Conservation (phyloP, 208 protist species). For the Porcisia hertigi region DNA sequence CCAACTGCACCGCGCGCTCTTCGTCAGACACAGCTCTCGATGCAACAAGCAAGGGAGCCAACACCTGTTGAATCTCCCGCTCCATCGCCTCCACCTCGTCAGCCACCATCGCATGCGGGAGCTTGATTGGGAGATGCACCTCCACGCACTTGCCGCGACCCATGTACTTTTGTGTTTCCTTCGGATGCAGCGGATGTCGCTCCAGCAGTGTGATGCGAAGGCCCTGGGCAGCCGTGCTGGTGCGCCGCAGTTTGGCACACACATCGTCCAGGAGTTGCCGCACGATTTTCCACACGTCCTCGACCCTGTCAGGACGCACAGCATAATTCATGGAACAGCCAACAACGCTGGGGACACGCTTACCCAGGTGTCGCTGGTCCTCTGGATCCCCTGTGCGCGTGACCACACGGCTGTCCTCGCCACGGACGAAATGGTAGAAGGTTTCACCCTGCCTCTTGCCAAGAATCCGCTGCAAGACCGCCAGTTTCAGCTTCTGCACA, state of each 20-base stretch:
- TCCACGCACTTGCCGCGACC: slow-evolving; percentile 83
- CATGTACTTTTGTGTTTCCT: slow-evolving; percentile 85
- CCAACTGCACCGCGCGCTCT: slow-evolving; percentile 49
- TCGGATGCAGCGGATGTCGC: slow-evolving; percentile 77
- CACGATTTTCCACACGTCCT: slow-evolving; percentile 73
- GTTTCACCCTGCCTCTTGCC: slow-evolving; percentile 70
- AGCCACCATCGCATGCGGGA: slow-evolving; percentile 46
- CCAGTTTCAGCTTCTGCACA: slow-evolving; percentile 62
- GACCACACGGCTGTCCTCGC: slow-evolving; percentile 73
- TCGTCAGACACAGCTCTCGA: slow-evolving; percentile 48
- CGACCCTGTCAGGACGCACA: slow-evolving; percentile 54
- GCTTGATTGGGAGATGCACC: slow-evolving; percentile 64
- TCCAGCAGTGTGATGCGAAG: slow-evolving; percentile 80
- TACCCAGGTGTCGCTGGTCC: slow-evolving; percentile 60
- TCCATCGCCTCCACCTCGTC: slow-evolving; percentile 52
- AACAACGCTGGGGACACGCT: slow-evolving; percentile 54
- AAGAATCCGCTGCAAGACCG: slow-evolving; percentile 53
- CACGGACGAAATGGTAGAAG: slow-evolving; percentile 73
- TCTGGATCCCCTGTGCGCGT: slow-evolving; percentile 76
- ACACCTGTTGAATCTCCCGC: slow-evolving; percentile 25
- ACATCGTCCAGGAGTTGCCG: slow-evolving; percentile 72
- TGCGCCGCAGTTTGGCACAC: slow-evolving; percentile 69
- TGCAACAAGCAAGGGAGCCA: slow-evolving; percentile 57
- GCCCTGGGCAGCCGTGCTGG: slow-evolving; percentile 29
- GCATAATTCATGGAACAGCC: slow-evolving; percentile 92